phyloP scores from a whole-genome alignment of 495 filamentous ascomycete genomes.

The Aspergillus bridgeri region DNA sequence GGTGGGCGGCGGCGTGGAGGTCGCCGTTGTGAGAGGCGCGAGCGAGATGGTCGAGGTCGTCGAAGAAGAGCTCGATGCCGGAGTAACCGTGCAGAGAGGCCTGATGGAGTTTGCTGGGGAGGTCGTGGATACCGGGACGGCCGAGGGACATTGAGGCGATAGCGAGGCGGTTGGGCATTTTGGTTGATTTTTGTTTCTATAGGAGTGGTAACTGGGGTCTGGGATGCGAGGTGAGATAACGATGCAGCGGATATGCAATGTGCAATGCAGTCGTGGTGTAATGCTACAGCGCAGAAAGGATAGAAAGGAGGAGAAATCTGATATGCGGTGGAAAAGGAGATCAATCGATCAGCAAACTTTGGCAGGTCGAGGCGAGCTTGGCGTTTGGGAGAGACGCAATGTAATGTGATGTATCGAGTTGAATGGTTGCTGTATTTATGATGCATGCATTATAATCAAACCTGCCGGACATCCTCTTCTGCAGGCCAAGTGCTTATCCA shows the following conservation, averaged over 20 bases:
- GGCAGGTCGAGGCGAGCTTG: not conserved
- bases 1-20: slow-evolving; percentile 55
- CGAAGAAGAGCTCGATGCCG: slow-evolving; percentile 77
- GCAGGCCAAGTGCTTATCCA: too few relatives aligned
- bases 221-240: not conserved
- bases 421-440: not conserved
- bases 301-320: not conserved
- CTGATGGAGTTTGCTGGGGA: slow-evolving; percentile 62
- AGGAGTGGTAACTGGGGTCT: too few relatives aligned
- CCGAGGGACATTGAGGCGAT: slow-evolving; percentile 75
- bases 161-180: slow-evolving; percentile 42
- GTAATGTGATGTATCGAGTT: not conserved
- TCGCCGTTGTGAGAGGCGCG: slow-evolving; percentile 49
- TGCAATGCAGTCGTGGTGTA: not conserved
- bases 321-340: not conserved
- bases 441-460: too few relatives aligned
- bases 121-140: slow-evolving; percentile 60
- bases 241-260: not conserved
- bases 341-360: not conserved
- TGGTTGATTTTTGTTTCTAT: too few relatives aligned
- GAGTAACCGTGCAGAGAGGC: slow-evolving; percentile 62
- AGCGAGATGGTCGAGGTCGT: slow-evolving; percentile 68
- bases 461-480: too few relatives aligned
- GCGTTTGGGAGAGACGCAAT: not conserved
- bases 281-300: not conserved